phyloP scores from a whole-genome alignment of 345 rosid species.

The Acer campestre region DNA sequence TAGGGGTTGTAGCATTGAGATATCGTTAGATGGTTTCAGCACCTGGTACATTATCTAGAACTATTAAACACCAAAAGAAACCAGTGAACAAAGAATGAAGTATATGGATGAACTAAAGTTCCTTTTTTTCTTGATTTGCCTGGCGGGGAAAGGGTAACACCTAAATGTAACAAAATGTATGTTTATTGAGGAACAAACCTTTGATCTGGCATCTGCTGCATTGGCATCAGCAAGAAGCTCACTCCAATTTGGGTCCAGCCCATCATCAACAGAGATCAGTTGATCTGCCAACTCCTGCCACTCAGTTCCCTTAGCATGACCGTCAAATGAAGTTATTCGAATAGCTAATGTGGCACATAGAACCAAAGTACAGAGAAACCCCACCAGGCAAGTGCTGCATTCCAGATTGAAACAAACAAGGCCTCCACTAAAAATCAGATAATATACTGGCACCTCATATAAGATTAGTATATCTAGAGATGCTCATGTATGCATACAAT shows the following conservation, averaged over 20 bases:
- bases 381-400: not conserved
- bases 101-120: not conserved
- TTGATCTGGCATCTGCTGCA: slow-evolving; percentile 40
- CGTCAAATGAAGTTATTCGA: slow-evolving; percentile 32
- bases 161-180: slow-evolving; percentile 5
- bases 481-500: not conserved
- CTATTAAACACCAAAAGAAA: not conserved
- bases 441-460: not conserved
- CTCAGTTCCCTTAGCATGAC: slow-evolving; percentile 43
- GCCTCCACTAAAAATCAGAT: not conserved
- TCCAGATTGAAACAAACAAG: not conserved
- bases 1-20: slow-evolving; percentile 37
- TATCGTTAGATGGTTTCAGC: slow-evolving; percentile 30
- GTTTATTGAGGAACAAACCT: slow-evolving; percentile 45
- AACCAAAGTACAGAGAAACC: not conserved
- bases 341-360: not conserved
- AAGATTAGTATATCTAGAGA: not conserved
- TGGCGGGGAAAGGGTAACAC: not conserved
- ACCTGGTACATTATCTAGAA: slow-evolving; percentile 31
- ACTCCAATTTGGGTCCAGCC: slow-evolving; percentile 64
- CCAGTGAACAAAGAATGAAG: not conserved
- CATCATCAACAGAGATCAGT: slow-evolving; percentile 62
- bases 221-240: slow-evolving; percentile 60
- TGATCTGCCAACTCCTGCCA: slow-evolving; percentile 77
- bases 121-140: not conserved